These are phyloP conservation scores for Epichloe hybrida DNA, from an alignment of 2,329 filamentous ascomycete genomes.

Conservation along the genomic window DNA sequence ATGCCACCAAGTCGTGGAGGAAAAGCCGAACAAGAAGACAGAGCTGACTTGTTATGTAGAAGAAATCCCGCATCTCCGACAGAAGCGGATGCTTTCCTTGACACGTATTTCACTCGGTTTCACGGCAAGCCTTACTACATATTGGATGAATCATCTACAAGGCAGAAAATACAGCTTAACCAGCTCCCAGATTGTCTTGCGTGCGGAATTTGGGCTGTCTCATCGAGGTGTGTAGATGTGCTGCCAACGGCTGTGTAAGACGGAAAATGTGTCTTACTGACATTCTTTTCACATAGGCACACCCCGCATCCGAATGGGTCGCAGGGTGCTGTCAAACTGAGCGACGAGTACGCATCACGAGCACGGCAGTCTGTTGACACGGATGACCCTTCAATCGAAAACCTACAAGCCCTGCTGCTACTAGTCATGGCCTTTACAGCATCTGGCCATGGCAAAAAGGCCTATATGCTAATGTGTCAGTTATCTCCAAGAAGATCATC, in stretches of 20 bases:
- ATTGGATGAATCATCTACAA: conserved; percentile 61
- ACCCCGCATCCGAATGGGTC: conserved; percentile 54
- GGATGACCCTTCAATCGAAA: conserved; percentile 70
- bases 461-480: conserved; percentile 72
- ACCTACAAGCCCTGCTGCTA: conserved; percentile 61
- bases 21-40: neutral
- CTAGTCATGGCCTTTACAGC: conserved; percentile 66
- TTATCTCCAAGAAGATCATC: no score
- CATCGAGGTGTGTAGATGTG: conserved; percentile 37
- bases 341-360: conserved; percentile 59
- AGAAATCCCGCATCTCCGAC: conserved; percentile 32
- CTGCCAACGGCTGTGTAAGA: conserved; percentile 1
- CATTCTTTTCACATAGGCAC: conserved; percentile 34
- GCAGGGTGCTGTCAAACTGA: conserved; percentile 51
- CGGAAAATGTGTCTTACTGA: neutral
- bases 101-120: conserved; percentile 67
- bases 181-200: conserved; percentile 46
- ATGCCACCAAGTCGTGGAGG: no score
- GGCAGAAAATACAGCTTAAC: conserved; percentile 56
- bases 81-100: conserved; percentile 50
- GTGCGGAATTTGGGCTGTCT: conserved; percentile 47
- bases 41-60: conserved; percentile 15
- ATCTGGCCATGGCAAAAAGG: conserved; percentile 66
- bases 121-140: conserved; percentile 76
- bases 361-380: conserved; percentile 59